phyloP scores from a whole-genome alignment of 2,329 filamentous ascomycete genomes.

The Microcyclospora tardicrescens region DNA sequence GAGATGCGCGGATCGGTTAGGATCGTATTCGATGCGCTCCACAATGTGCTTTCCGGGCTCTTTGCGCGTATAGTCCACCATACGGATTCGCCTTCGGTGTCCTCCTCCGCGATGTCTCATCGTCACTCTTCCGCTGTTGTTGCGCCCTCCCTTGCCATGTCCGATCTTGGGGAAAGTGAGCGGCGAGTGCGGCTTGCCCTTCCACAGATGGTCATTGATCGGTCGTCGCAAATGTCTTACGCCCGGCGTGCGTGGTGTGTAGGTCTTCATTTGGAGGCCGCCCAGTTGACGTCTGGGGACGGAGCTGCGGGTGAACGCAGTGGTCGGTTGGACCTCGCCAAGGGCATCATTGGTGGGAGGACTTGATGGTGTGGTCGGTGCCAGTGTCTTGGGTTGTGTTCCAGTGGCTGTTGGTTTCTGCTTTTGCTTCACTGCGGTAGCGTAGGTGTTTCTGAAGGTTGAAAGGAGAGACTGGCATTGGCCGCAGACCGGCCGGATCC shows the following conservation, averaged over 20 bases:
- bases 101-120: conserved; percentile 88
- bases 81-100: conserved; percentile 80
- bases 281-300: conserved; percentile 24
- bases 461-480: conserved; percentile 36
- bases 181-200: conserved; percentile 67
- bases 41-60: conserved; percentile 73
- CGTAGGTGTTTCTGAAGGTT: conserved; percentile 35
- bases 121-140: conserved; percentile 72
- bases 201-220: conserved; percentile 95
- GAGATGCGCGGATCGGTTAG: conserved; percentile 83
- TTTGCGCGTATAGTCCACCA: conserved; percentile 73
- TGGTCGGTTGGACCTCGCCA: not conserved
- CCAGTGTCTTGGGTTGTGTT: conserved; percentile 11
- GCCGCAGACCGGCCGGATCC: conserved; percentile 43
- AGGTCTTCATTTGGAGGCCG: conserved; percentile 54
- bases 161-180: conserved; percentile 89
- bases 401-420: conserved; percentile 9
- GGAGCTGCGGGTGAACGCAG: conserved; percentile 17
- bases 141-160: conserved; percentile 82
- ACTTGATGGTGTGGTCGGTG: conserved; percentile 1
- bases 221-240: conserved; percentile 81
- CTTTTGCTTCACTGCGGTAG: conserved; percentile 30
- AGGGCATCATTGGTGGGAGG: too few relatives aligned
- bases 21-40: conserved; percentile 92
- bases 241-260: conserved; percentile 88